Evolutionary conservation across 176 grass and related monocot species (phyloP), one percentile per base, ranked within the genome.

Genomic region (Lolium perenne): DNA sequence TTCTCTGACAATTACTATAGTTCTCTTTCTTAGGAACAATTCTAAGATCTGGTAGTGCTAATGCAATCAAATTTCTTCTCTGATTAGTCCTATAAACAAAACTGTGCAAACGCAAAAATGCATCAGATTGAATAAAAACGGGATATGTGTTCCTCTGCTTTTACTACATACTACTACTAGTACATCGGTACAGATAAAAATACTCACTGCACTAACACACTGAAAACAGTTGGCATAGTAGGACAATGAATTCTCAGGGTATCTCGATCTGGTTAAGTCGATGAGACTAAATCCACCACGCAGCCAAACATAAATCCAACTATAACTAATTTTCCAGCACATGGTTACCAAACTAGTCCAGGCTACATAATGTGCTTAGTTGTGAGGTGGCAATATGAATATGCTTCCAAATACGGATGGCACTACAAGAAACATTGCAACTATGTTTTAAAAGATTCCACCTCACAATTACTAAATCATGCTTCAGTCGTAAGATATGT

Each of bases 251-350:
- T 47, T 71, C 20, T 29, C 7, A 29, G 21, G 4, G 58, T 17
- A 47, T 72, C 10, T 4, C 47, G 41, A 65, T 40, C 50, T 65
- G 35, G 15, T 55, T 73, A 61, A 57, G 23, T 13, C 4, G 2
- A 5, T 18, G 23, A 45, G 17, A 65, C 21, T 47, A 51, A 61
- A 79, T 41, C 10, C 40, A 68, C 29, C 38, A 76, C 73, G 45
- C 43, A 45, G 64, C 18, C 86, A 66, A 18, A 68, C 43, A 68
- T 58, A 82, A 71, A 50, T 40, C 59, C 18, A 79, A 74, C 46
- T 43, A 58, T 63, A 23, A 60, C 67, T 16, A 71, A 70, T 62
- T 81, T 61, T 86, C 25, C 8, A 5, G 1, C 4, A 29, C 20
- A 76, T 76, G 63, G 62, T 38, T 60, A 38, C 12, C 29, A 59